phyloP scores from a whole-genome alignment of 108 stramenopile genomes.

The Chaetoceros tenuissimus region DNA sequence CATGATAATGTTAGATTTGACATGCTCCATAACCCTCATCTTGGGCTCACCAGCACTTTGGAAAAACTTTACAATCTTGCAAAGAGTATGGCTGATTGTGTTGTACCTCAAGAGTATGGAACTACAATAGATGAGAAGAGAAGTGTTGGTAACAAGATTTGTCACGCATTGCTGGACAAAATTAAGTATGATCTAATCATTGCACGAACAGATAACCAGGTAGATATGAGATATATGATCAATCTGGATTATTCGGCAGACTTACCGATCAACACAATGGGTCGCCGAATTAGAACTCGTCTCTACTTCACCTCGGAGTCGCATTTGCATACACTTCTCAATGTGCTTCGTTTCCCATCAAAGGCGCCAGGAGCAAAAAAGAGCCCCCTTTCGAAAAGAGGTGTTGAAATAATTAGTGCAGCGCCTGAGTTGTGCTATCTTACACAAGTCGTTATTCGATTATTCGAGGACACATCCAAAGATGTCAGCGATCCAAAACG shows the following conservation, averaged over 20 bases:
- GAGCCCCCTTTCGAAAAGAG: constrained; percentile 41
- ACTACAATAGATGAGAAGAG: constrained; percentile 77
- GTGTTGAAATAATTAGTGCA: constrained; percentile 40
- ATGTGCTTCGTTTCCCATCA: constrained; percentile 83
- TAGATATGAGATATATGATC: constrained; percentile 92
- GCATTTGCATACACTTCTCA: constrained; percentile 93
- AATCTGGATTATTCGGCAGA: constrained; percentile 89
- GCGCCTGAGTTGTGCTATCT: constrained; percentile 94
- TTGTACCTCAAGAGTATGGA: constrained; percentile 98
- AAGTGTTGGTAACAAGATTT: constrained; percentile 86
- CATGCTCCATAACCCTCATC: constrained; percentile 89
- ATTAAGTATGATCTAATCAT: constrained; percentile 84
- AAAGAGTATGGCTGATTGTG: constrained; percentile 87
- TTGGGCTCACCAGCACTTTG: constrained; percentile 66
- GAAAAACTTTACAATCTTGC: constrained; percentile 84
- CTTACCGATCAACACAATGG: constrained; percentile 91
- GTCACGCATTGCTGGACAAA: constrained; percentile 88
- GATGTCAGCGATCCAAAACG: constrained; percentile 59
- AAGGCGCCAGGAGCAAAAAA: constrained; percentile 28
- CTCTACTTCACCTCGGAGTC: constrained; percentile 96
- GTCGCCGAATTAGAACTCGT: constrained; percentile 92
- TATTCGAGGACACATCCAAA: constrained; percentile 86
- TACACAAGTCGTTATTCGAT: constrained; percentile 91
- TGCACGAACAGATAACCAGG: constrained; percentile 80
- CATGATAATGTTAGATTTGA: constrained; percentile 80